Evolutionary conservation across 441 rosid species (phyloP), one percentile per base, ranked within the genome.

Genomic region (Populus hybrid): DNA sequence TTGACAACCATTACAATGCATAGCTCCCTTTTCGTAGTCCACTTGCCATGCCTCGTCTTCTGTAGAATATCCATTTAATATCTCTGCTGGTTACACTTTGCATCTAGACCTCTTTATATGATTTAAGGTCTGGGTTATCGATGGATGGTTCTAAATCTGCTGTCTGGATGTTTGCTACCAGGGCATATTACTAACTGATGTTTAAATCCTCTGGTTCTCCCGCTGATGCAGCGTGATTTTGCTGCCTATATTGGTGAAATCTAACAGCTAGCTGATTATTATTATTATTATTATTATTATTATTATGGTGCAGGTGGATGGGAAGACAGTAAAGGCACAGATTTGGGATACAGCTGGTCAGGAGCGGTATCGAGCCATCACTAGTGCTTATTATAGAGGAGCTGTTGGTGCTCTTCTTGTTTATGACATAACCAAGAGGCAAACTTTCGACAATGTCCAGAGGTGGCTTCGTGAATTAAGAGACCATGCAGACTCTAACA

Each of bases 331-430:
- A 9, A 94, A 94, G 92, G 99, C 98, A 6, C 99, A 94, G 89
- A 94, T 94, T 36, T 94, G 99, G 99, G 98, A 94, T 69, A 94
- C 99, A 1, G 99, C 99, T 12, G 99, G 99, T 38, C 99, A 94
- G 78, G 99, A 94, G 85, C 85, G 98, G 77, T 94, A 94, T 78
- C 86, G 97, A 57, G 99, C 99, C 1, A 94, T 94, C 74, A 94
- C 99, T 7, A 94, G 98, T 65, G 99, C 99, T 36, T 94, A 94
- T 80, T 94, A 94, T 80, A 88, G 98, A 88, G 99, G 99, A 40
- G 98, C 99, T 70, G 98, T 94, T 4, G 99, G 97, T 69, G 99
- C 99, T 30, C 32, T 30, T 30, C 32, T 30, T 30, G 32, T 30
- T 30, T 30, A 30, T 30, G 32, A 30, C 32, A 2, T 90, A 85